Conservation (phyloP, 352 stramenopile genomes). For the Blastocystis sp. region DNA sequence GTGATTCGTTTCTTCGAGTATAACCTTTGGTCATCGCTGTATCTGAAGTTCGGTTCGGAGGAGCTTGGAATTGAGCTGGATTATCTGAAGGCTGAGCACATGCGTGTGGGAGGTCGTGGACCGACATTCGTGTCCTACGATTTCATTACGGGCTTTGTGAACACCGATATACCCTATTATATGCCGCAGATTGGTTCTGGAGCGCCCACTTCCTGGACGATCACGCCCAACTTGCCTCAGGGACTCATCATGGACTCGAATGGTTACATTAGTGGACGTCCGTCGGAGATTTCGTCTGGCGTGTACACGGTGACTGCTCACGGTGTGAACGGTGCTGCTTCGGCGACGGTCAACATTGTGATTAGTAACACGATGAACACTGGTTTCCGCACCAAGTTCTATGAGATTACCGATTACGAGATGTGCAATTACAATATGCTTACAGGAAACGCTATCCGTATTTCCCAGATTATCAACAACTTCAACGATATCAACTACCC, state of each 20-base stretch:
- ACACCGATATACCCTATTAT: conserved; percentile 17
- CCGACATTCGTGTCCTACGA: conserved; percentile 48
- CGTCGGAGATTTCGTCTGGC: background rate
- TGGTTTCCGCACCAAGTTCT: conserved; percentile 18
- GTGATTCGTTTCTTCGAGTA: conserved; percentile 50
- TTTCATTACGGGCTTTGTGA: conserved; percentile 18
- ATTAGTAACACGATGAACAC: background rate
- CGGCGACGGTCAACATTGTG: background rate
- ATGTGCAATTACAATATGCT: conserved; percentile 45
- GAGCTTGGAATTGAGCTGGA: background rate
- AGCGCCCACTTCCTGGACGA: background rate
- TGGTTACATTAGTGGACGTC: conserved; percentile 44
- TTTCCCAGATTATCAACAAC: background rate
- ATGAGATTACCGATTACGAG: background rate
- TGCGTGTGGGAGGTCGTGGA: conserved; percentile 51
- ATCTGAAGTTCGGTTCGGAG: conserved; percentile 13
- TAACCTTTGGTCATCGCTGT: conserved; percentile 31
- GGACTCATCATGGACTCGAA: conserved; percentile 33
- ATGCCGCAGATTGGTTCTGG: conserved; percentile 17
- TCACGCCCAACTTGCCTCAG: background rate
- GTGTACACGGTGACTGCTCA: conserved; percentile 51
- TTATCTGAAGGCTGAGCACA: background rate
- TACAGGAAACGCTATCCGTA: conserved; percentile 10
- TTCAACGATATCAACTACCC: background rate
- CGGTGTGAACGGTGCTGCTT: conserved; percentile 33